Evolutionary conservation across 495 filamentous ascomycete genomes (phyloP).

Genomic region (Penicillium daleae): DNA sequence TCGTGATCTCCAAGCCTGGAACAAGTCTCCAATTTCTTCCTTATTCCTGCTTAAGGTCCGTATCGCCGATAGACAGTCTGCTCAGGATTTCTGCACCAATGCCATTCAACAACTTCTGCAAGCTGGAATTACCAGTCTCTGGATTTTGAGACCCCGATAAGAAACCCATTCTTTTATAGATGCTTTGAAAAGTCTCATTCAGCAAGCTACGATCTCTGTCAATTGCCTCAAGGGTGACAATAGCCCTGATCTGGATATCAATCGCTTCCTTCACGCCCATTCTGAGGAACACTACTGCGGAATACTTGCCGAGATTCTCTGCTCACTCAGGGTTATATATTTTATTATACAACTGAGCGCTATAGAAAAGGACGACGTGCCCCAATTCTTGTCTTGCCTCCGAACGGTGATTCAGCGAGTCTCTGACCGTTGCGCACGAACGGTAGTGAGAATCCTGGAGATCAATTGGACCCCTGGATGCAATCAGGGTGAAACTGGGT

Average conservation of each 20-base stretch:
- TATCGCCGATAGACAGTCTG: background rate
- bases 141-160: background rate
- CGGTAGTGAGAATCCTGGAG: background rate
- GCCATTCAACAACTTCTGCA: background rate
- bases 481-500: background rate
- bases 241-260: background rate
- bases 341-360: background rate
- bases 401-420: background rate
- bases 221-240: background rate
- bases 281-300: background rate
- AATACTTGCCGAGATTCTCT: background rate
- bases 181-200: background rate
- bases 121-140: background rate
- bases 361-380: background rate
- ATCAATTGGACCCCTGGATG: background rate
- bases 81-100: background rate
- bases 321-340: background rate
- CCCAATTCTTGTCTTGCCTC: background rate
- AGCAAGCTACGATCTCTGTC: background rate
- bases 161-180: background rate
- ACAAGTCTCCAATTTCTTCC: background rate
- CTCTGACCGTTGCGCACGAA: background rate
- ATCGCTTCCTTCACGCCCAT: background rate
- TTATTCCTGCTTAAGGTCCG: background rate
- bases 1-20: background rate